Base-by-base conservation (phyloP, 768 basidiomycete species). In the Amanita rimosa region DNA sequence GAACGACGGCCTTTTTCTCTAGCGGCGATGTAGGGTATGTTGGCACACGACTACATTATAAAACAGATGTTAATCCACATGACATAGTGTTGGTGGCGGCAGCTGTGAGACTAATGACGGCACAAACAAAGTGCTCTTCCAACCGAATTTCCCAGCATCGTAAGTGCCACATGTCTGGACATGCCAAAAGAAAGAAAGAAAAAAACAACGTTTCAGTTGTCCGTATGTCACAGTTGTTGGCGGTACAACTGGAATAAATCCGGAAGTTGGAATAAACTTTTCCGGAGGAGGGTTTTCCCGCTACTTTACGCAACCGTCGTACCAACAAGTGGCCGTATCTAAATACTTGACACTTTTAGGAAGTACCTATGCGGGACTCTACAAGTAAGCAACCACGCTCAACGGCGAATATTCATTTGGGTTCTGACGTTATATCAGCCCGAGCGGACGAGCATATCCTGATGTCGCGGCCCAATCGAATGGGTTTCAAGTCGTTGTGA, bases 261-360 rank as follows among this genome's bases (percentile, higher is more conserved):
- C 82, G 4, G 82, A 85, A 58, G 65, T 74, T 27, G 81, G 76
- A 9, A 64, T 73, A 44, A 67, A 61, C 60, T 78, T 83, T 63
- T 79, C 81, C n/a, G 79, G 81, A 1, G 84, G 83, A 36, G 83
- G 83, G 1, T 84, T 83, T 63, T n/a, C n/a, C n/a, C n/a, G n/a
- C n/a, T n/a, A n/a, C n/a, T n/a, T 84, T 54, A 51, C 68, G 3
- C 64, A 62, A 1, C 80, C 79, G 16, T 58, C 64, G 0, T 84
- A 82, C 55, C 81, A 83, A 55, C 57, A 56, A 41, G 51, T 60
- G 1, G 68, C 70, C 14, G 80, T 83, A 14, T 48, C 57, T 0
- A 52, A 57, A 1, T 83, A 73, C 60, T 52, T 83, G 34, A 63
- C 47, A 5, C 55, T 54, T 8, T 67, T 81, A 37, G 79, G 77